phyloP scores from a whole-genome alignment of 805 yeast genomes.

The Cyberlindnera galapagoensis region DNA sequence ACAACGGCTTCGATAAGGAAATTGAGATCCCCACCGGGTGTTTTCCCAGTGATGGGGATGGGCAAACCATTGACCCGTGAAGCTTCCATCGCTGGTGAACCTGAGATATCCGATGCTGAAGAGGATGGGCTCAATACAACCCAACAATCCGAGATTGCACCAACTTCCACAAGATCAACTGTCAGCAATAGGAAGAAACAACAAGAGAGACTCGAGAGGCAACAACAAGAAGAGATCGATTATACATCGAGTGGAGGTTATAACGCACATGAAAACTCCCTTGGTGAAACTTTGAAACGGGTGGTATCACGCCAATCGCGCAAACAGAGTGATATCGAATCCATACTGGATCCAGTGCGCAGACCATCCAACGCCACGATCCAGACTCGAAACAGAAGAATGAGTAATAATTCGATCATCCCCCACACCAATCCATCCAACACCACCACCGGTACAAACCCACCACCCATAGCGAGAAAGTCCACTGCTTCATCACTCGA shows the following conservation, averaged over 20 bases:
- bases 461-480: neutral
- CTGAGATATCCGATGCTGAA: slow-evolving; percentile 1
- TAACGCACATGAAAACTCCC: slow-evolving; percentile 27
- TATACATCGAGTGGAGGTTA: slow-evolving; percentile 23
- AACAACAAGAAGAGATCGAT: slow-evolving; percentile 24
- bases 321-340: slow-evolving; percentile 10
- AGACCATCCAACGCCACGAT: no score
- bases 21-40: slow-evolving; percentile 61
- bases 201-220: slow-evolving; percentile 10
- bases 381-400: no score
- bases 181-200: slow-evolving; percentile 7
- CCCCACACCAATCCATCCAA: no score
- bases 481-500: slow-evolving; percentile 3
- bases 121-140: neutral
- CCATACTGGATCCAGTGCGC: slow-evolving; percentile 21
- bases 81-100: slow-evolving; percentile 43
- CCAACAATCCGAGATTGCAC: neutral
- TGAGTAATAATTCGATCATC: no score
- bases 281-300: slow-evolving; percentile 29
- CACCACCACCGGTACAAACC: neutral
- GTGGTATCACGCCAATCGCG: slow-evolving; percentile 13
- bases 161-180: slow-evolving; percentile 1
- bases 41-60: slow-evolving; percentile 78
- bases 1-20: slow-evolving; percentile 6
- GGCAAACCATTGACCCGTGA: slow-evolving; percentile 56